These are phyloP conservation scores for Chaetomium tenue DNA, from an alignment of 495 filamentous ascomycete species.

Conservation along the genomic window DNA sequence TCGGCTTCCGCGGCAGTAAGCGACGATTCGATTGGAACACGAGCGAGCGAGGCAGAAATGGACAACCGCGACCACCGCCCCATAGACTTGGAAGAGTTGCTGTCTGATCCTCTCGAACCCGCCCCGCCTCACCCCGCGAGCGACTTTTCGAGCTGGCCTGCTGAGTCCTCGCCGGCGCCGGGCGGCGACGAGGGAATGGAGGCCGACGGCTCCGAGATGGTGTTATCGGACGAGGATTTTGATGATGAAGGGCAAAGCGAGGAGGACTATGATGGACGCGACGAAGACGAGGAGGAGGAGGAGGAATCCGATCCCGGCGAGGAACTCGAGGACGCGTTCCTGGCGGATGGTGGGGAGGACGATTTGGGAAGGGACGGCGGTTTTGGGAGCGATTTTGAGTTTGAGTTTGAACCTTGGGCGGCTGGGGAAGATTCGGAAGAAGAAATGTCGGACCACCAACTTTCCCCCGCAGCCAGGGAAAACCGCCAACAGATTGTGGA, in stretches of 20 bases:
- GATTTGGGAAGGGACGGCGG: not conserved
- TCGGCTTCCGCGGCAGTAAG: not conserved
- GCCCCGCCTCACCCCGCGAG: not conserved
- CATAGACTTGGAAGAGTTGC: not conserved
- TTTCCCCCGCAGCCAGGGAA: not conserved
- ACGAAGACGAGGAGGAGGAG: slow-evolving; percentile 9
- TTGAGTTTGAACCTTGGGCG: not conserved
- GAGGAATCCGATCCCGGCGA: slow-evolving; percentile 2
- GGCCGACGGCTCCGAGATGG: not conserved
- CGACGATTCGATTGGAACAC: not conserved
- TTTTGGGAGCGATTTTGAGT: not conserved
- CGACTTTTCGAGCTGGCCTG: slow-evolving; percentile 10
- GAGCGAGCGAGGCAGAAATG: not conserved
- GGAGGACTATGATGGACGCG: not conserved
- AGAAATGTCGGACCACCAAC: not conserved
- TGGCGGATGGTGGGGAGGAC: not conserved
- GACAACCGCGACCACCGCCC: not conserved
- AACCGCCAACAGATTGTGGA: not conserved
- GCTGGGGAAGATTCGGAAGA: not conserved
- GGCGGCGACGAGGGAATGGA: not conserved
- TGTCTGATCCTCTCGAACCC: too few species aligned
- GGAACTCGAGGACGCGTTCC: slow-evolving; percentile 9
- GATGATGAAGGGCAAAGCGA: not conserved
- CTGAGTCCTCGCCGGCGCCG: not conserved
- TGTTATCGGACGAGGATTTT: too few species aligned